These are phyloP conservation scores for Cymodocea nodosa DNA, from an alignment of 116 monocot species.

Conservation along the genomic window DNA sequence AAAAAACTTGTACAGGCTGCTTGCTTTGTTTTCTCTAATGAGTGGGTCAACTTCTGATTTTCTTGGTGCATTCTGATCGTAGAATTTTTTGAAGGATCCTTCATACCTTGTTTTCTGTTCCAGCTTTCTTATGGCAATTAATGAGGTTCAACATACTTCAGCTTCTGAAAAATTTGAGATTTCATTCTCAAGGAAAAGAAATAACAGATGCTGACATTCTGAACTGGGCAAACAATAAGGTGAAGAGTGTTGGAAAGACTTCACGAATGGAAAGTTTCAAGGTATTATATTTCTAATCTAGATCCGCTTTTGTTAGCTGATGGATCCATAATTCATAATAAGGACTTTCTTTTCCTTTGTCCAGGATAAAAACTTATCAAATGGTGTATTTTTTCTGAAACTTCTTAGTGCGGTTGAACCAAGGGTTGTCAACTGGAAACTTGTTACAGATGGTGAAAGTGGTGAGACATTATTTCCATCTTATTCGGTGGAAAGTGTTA, in stretches of 20 bases:
- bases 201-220: slow-evolving; percentile 74
- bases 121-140: slow-evolving; percentile 83
- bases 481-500: not conserved
- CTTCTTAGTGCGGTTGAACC: slow-evolving; percentile 77
- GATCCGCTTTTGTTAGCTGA: not conserved
- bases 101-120: slow-evolving; percentile 2
- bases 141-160: slow-evolving; percentile 81
- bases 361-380: slow-evolving; percentile 70
- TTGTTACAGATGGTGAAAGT: slow-evolving; percentile 71
- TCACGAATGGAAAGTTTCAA: slow-evolving; percentile 79
- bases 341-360: not conserved
- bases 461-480: slow-evolving; percentile 22
- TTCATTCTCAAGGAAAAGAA: slow-evolving; percentile 69
- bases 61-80: not conserved
- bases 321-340: not conserved
- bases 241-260: slow-evolving; percentile 41
- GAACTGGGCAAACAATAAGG: slow-evolving; percentile 70
- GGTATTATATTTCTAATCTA: slow-evolving; percentile 20
- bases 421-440: slow-evolving; percentile 86
- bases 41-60: no score
- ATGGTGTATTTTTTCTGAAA: slow-evolving; percentile 76
- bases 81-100: not conserved
- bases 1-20: no score
- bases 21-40: no score
- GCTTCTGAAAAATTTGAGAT: slow-evolving; percentile 67